These are phyloP conservation scores for Fusarium verrucosum DNA, from an alignment of 2,329 filamentous ascomycete genomes.

Conservation along the genomic window DNA sequence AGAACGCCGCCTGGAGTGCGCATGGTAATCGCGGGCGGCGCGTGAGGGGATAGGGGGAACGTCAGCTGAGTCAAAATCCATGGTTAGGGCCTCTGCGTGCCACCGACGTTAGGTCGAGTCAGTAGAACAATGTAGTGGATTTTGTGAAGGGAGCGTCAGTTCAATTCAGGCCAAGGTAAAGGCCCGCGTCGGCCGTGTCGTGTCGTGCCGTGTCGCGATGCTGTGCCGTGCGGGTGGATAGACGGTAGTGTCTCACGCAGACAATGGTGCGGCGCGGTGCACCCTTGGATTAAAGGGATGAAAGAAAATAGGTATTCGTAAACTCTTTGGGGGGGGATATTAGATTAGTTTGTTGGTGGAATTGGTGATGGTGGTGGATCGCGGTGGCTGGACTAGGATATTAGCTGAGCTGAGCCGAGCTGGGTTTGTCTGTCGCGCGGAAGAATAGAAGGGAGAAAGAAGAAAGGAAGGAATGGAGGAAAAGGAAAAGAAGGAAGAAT, in stretches of 20 bases:
- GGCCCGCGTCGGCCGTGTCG: no score
- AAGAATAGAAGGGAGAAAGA: conserved; percentile 2
- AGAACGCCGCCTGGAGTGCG: conserved; percentile 29
- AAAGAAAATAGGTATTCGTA: not conserved
- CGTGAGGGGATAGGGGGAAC: conserved; percentile 48
- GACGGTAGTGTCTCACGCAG: conserved; percentile 15
- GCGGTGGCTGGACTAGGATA: conserved; percentile 19
- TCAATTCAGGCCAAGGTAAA: no score
- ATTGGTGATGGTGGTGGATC: conserved; percentile 33
- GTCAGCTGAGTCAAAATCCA: conserved; percentile 44
- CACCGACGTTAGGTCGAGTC: conserved; percentile 19
- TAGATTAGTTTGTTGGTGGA: conserved; percentile 27
- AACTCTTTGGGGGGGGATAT: conserved; percentile 11
- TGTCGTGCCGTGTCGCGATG: not conserved
- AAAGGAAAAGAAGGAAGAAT: not conserved
- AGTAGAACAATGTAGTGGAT: conserved; percentile 18
- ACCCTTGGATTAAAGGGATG: conserved; percentile 17
- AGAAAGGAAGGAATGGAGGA: not conserved
- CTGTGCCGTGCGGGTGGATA: not conserved
- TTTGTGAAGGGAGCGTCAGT: conserved; percentile 17
- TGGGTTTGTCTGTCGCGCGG: conserved; percentile 9
- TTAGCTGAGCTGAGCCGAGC: conserved; percentile 14
- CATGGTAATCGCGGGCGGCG: conserved; percentile 29
- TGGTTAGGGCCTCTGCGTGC: conserved; percentile 27
- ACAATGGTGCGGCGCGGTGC: conserved; percentile 14